A percentile compares a stretch with the other conserved stretches of the same genome.
phyloP scores from a whole-genome alignment of 2,329 filamentous ascomycete species.

The Zarea fungicola region DNA sequence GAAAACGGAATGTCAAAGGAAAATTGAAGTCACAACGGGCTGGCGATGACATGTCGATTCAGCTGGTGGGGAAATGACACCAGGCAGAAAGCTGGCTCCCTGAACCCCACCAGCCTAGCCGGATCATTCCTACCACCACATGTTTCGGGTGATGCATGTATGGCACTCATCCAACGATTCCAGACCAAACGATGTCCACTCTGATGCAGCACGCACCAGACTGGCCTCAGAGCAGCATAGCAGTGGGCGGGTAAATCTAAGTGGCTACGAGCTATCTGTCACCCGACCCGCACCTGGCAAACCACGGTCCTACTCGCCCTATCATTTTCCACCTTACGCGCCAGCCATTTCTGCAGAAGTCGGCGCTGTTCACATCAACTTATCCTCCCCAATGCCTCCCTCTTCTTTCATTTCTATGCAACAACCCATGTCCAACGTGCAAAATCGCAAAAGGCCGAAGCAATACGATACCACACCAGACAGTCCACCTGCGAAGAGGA shows the following conservation, averaged over 20 bases:
- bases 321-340: constrained; percentile 2
- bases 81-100: neutral
- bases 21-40: no score
- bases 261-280: neutral
- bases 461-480: neutral
- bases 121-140: neutral
- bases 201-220: neutral
- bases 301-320: neutral
- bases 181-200: constrained; percentile 3
- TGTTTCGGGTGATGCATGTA: neutral
- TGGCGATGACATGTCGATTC: no score
- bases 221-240: neutral
- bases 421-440: neutral
- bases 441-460: constrained; percentile 1
- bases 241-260: neutral
- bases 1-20: no score
- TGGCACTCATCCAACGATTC: neutral
- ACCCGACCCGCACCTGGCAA: neutral
- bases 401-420: neutral
- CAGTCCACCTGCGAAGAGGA: neutral
- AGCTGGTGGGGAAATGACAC: no score
- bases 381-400: neutral
- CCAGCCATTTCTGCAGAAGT: neutral
- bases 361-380: neutral
- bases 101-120: neutral